Evolutionary conservation across 164 flowering plant genomes (phyloP), one percentile per base, ranked within the genome.

Genomic region (Dillenia suffruticosa): DNA sequence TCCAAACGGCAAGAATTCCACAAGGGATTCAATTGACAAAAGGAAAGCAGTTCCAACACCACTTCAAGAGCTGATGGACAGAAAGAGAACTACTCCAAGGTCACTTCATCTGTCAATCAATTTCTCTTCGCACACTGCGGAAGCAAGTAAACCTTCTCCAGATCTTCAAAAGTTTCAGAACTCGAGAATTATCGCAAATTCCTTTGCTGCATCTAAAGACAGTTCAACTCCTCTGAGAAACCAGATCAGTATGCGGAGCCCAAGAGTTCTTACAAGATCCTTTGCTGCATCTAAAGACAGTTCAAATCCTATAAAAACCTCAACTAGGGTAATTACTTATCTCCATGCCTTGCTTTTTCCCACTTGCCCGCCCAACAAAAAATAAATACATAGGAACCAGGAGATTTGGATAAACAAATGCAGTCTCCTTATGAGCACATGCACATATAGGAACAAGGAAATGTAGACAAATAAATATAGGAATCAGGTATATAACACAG

Each of bases 101-200:
- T 72, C 87, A n/a, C 72, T 85, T 63, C 84, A 87, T 59, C 79
- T 81, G 88, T 87, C 96, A 10, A 68, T 86, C 59, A 81, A 69
- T 71, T 75, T 75, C 24, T 61, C 74, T 64, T 70, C 83, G 66
- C 57, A 44, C 51, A 57, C 62, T 49, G 61, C 45, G 24, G 74
- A 72, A 68, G 67, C 65, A 63, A 70, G 57, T 16, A 83, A 73
- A 61, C 26, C 69, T 15, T 64, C 79, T 52, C 63, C 79, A 50
- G 46, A 43, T 68, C 59, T 59, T 13, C 64, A 68, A 43, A 78
- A 74, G 64, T 46, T 56, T 13, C 54, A 61, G 62, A 71, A 52
- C 58, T 68, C 71, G 44, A 74, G 65, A 77, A 49, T 44, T 40
- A 50, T 60, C 56, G 55, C 65, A 32, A 49, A 52, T 72, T 67